Evolutionary conservation across 169 alveolate genomes (phyloP).

Genomic region (Plasmodium berghei): DNA sequence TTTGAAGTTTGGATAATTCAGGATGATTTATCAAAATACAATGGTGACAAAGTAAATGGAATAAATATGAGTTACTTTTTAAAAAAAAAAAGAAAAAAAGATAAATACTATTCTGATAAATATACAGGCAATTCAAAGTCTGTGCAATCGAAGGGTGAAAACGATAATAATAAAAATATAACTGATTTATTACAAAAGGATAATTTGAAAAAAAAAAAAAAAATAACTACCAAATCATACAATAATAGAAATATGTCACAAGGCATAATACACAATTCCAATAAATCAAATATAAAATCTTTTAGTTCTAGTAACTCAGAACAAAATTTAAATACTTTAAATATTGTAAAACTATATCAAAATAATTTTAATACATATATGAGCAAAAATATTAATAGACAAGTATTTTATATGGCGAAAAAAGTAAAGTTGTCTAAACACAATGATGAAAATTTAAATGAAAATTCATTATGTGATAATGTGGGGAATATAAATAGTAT

Average conservation of each 20-base stretch:
- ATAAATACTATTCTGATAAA: background rate
- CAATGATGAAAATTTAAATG: slow-evolving; percentile 29
- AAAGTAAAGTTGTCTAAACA: slow-evolving; percentile 3
- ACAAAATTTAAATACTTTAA: slow-evolving; percentile 33
- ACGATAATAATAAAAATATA: background rate
- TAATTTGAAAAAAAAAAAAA: background rate
- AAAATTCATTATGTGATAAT: background rate
- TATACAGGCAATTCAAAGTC: slow-evolving; percentile 1
- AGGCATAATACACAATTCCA: slow-evolving; percentile 7
- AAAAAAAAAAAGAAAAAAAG: slow-evolving; percentile 8
- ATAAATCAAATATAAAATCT: slow-evolving; percentile 30
- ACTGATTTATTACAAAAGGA: slow-evolving; percentile 5
- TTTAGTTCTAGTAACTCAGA: slow-evolving; percentile 48
- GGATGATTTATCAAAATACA: slow-evolving; percentile 25
- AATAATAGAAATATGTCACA: background rate
- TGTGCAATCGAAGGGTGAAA: background rate
- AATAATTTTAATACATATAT: slow-evolving; percentile 50
- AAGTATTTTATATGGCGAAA: slow-evolving; percentile 44
- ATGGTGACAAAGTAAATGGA: background rate
- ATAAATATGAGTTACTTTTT: slow-evolving; percentile 24
- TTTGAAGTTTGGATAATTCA: slow-evolving; percentile 61
- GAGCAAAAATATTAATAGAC: slow-evolving; percentile 49
- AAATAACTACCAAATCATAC: background rate
- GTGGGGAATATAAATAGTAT: background rate
- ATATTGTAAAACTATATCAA: slow-evolving; percentile 20